A percentile compares a stretch with the other conserved stretches of the same genome.
phyloP scores from a whole-genome alignment of 2,329 filamentous ascomycete species.

The Diplodia sapinea region DNA sequence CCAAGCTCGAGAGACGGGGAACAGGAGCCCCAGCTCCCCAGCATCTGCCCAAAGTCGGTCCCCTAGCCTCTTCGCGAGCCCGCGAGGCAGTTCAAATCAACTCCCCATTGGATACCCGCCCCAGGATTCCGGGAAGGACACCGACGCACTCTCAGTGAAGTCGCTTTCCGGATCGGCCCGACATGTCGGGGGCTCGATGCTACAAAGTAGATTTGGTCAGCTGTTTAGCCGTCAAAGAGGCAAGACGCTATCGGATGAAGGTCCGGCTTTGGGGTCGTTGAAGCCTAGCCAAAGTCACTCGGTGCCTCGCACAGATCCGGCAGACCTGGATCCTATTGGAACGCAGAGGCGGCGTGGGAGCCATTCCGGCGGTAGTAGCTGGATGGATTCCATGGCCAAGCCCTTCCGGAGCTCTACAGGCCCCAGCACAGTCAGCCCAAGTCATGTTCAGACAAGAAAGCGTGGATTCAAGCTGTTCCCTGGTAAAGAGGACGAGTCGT shows the following conservation, averaged over 20 bases:
- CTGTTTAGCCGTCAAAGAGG: slow-evolving; percentile 67
- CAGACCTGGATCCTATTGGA: slow-evolving; percentile 54
- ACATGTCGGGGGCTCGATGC: slow-evolving; percentile 53
- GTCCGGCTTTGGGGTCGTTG: slow-evolving; percentile 70
- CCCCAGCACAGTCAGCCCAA: slow-evolving; percentile 43
- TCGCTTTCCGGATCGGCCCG: slow-evolving; percentile 58
- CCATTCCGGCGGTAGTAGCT: slow-evolving; percentile 58
- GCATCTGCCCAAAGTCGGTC: slow-evolving; percentile 51
- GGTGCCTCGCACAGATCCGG: slow-evolving; percentile 65
- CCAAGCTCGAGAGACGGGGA: slow-evolving; percentile 42
- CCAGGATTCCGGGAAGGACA: slow-evolving; percentile 51
- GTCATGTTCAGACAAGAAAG: slow-evolving; percentile 50
- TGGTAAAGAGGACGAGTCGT: slow-evolving; percentile 54
- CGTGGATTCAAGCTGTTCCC: slow-evolving; percentile 59
- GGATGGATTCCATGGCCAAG: slow-evolving; percentile 57
- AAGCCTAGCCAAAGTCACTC: slow-evolving; percentile 78
- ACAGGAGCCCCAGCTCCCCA: slow-evolving; percentile 51
- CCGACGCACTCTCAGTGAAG: slow-evolving; percentile 54
- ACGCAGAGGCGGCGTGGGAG: slow-evolving; percentile 62
- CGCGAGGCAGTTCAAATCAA: slow-evolving; percentile 54
- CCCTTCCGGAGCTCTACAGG: slow-evolving; percentile 44
- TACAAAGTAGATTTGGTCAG: slow-evolving; percentile 56
- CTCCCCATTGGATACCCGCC: slow-evolving; percentile 46
- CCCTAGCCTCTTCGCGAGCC: slow-evolving; percentile 55
- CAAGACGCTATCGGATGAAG: slow-evolving; percentile 66